Evolutionary conservation across 495 filamentous ascomycete genomes (phyloP).

Genomic region (Penicillium herquei): DNA sequence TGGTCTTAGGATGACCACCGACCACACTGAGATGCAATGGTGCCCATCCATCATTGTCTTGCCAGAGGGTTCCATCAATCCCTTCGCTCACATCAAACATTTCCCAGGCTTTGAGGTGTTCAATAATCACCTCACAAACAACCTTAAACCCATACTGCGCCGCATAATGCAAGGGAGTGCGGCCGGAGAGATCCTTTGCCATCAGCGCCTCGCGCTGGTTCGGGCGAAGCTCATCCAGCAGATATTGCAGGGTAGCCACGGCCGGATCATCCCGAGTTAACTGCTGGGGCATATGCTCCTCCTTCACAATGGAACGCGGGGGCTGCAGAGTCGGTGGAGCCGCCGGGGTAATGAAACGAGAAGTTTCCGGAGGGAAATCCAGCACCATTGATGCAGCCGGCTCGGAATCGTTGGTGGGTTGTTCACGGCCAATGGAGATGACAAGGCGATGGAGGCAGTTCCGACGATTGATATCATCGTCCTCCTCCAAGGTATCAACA

Average conservation of each 20-base stretch:
- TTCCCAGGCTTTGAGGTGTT: slow-evolving; percentile 82
- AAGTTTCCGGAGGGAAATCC: slow-evolving; percentile 51
- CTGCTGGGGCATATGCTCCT: slow-evolving; percentile 55
- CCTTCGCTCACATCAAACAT: slow-evolving; percentile 81
- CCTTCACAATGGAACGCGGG: slow-evolving; percentile 52
- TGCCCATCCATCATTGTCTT: slow-evolving; percentile 88
- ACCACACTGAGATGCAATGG: slow-evolving; percentile 91
- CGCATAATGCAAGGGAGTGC: slow-evolving; percentile 90
- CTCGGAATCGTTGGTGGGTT: slow-evolving; percentile 56
- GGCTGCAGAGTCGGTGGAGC: slow-evolving; percentile 63
- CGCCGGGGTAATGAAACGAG: slow-evolving; percentile 75
- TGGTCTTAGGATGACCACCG: slow-evolving; percentile 84
- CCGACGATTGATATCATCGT: slow-evolving; percentile 87
- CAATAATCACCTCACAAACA: slow-evolving; percentile 83
- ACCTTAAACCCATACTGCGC: slow-evolving; percentile 91
- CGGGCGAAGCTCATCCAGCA: slow-evolving; percentile 68
- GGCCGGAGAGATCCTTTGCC: slow-evolving; percentile 73
- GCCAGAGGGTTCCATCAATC: slow-evolving; percentile 83
- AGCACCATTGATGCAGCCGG: slow-evolving; percentile 39
- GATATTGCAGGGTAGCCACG: slow-evolving; percentile 68
- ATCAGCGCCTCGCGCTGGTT: slow-evolving; percentile 67
- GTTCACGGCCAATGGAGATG: slow-evolving; percentile 81
- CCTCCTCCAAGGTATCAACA: slow-evolving; percentile 72
- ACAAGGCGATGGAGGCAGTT: slow-evolving; percentile 92
- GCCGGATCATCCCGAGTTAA: slow-evolving; percentile 69